Base-by-base conservation (phyloP, 2,329 filamentous ascomycete species). In the Fusarium avenaceum region DNA sequence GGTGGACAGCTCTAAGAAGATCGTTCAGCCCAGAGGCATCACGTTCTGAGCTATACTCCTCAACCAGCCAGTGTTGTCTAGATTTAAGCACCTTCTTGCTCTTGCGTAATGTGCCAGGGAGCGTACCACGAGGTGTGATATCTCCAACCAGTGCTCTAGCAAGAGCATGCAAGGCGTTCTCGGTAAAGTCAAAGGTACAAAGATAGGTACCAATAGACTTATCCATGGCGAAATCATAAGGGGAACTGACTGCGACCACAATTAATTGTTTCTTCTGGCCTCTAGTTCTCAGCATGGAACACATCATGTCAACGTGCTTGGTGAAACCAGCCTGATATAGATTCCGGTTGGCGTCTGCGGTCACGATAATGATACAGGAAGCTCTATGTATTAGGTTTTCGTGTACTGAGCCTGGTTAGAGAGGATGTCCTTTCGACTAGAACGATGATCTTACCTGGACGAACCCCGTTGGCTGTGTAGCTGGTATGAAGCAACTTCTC, bases 191-290 rank as follows among this genome's bases (percentile, higher is more conserved):
- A 77, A 96, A 97, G 0, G 94, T 97, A 82, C 95, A 97, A 40
- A 98, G 86, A 74, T 97, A 97, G 1, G 94, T 97, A 7, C 92
- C 92, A 40, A 98, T 95, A 1, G 89, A 89, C 68, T 91, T 91
- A 74, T 98, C 95, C 87, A 95, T 94, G 44, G 93, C 94, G 77
- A 98, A 98, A 77, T 98, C 95, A 78, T 97, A 98, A 0, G 95
- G 95, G 1, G 94, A 97, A 79, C 94, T 97, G 70, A 97, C 94
- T 1, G 95, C 92, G 9, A 97, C 91, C 5, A 97, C 95, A 24
- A 97, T 90, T 38, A 97, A 81, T 1, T 94, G 92, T 79, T 97
- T 97, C 77, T 96, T 92, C 75, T 94, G 92, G 3, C 92, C 92
- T 15, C 87, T 87, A 8, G 90, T 89, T 8, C 89, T 88, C 58